phyloP scores from a whole-genome alignment of 495 filamentous ascomycete genomes.

The Penicillium fimorum region DNA sequence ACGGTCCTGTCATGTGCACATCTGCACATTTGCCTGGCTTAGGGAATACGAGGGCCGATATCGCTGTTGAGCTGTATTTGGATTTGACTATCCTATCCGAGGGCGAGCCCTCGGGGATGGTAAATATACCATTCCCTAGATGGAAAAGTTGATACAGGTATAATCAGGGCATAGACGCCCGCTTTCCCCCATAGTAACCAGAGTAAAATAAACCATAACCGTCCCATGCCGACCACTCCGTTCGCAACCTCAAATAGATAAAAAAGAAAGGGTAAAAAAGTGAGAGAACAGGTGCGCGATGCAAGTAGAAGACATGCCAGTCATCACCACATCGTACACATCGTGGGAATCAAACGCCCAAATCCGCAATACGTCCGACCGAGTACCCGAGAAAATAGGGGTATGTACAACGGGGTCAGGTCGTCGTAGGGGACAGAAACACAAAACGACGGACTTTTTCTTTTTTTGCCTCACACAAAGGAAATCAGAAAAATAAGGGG shows the following conservation, averaged over 20 bases:
- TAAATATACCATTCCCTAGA: conserved; percentile 5
- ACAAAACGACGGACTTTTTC: conserved; percentile 28
- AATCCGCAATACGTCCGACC: conserved; percentile 20
- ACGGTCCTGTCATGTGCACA: conserved; percentile 1
- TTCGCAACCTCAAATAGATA: conserved; percentile 24
- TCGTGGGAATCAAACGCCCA: conserved; percentile 14
- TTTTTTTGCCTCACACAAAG: conserved; percentile 26
- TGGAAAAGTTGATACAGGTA: conserved; percentile 11
- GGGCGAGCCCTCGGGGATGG: neutral
- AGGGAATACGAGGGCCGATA: conserved; percentile 5
- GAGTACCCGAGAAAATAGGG: conserved; percentile 11
- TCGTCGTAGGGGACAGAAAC: conserved; percentile 11
- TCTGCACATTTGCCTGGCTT: neutral
- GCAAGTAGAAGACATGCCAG: conserved; percentile 17
- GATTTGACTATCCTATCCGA: conserved; percentile 8
- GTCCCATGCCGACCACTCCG: conserved; percentile 41
- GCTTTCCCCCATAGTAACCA: conserved; percentile 16
- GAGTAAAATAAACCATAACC: conserved; percentile 25
- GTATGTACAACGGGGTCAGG: conserved; percentile 24
- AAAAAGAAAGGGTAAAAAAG: conserved; percentile 17
- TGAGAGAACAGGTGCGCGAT: conserved; percentile 18
- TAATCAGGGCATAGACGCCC: conserved; percentile 8
- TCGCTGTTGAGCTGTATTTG: conserved; percentile 12
- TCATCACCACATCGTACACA: conserved; percentile 42
- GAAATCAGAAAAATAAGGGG: conserved; percentile 18